phyloP scores from a whole-genome alignment of 345 rosid genomes.

The Excoecaria agallocha region DNA sequence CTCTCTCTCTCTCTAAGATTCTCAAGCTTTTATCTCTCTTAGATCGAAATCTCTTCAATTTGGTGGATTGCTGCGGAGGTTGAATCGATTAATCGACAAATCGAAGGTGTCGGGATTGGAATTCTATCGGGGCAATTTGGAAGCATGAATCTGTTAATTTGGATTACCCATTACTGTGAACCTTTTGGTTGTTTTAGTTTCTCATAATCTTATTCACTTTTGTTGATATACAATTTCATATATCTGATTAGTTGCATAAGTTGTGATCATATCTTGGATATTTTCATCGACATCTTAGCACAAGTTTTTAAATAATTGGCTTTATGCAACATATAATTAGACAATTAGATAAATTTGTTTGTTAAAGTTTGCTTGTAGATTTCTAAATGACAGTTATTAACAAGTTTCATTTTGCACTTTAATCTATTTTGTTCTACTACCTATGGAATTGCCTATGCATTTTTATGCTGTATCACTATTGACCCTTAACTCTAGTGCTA shows the following conservation, averaged over 20 bases:
- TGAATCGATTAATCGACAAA: no score
- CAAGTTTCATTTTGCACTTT: no score
- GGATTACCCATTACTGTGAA: not conserved
- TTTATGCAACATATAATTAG: not conserved
- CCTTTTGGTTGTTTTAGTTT: not conserved
- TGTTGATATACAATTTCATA: not conserved
- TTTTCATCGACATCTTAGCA: not conserved
- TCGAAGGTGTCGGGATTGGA: no score
- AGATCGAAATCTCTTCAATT: no score
- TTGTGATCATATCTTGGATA: not conserved
- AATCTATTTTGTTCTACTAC: not conserved
- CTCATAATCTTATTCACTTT: not conserved
- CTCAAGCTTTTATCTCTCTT: no score
- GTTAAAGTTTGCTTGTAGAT: not conserved
- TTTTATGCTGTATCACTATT: constrained; percentile 8
- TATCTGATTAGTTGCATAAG: not conserved
- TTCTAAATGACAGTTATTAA: not conserved
- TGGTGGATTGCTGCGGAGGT: no score
- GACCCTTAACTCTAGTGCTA: constrained; percentile 25
- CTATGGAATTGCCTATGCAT: not conserved
- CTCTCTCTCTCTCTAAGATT: no score
- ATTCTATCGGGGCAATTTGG: no score
- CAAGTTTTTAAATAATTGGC: not conserved
- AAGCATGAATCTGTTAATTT: not conserved
- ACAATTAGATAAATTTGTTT: not conserved